Conservation (phyloP, 169 alveolate genomes). For the Babesia divergens region DNA sequence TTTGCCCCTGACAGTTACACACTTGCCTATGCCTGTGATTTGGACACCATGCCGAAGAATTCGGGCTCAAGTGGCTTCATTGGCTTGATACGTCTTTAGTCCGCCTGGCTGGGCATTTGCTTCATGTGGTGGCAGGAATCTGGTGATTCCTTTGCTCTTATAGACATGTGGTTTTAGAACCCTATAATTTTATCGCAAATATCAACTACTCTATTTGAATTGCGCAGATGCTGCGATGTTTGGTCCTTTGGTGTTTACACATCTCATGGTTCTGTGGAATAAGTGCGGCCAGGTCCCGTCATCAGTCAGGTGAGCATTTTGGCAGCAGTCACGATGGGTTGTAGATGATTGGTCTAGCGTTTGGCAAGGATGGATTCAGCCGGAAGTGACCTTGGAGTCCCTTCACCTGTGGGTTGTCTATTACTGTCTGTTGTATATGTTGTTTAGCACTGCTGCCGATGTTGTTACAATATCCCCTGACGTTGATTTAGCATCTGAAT, state of each 20-base stretch:
- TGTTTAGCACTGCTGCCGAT: constrained; percentile 33
- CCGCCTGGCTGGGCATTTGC: no score
- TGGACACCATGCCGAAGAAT: constrained; percentile 45
- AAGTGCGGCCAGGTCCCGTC: constrained; percentile 5
- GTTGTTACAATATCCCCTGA: constrained; percentile 34
- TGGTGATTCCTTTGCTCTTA: no score
- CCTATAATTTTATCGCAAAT: no score
- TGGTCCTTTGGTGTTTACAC: no score
- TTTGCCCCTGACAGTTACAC: constrained; percentile 42
- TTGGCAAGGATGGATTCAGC: background rate
- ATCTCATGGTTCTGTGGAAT: background rate
- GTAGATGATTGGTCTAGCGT: background rate
- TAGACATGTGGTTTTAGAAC: no score
- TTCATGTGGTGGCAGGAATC: no score
- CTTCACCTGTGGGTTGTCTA: constrained; percentile 16
- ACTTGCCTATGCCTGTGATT: constrained; percentile 60
- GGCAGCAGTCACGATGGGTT: background rate
- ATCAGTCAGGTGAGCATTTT: constrained; percentile 3
- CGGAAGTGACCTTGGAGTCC: constrained; percentile 44
- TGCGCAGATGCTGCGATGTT: no score
- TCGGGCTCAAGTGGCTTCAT: background rate
- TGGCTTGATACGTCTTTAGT: background rate
- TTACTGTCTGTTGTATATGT: background rate
- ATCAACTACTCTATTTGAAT: no score
- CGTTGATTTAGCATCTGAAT: constrained; percentile 26